A percentile compares a stretch with the other conserved stretches of the same genome.
Evolutionary conservation across 805 yeast genomes (phyloP).

Genomic region (Lachancea cidri): DNA sequence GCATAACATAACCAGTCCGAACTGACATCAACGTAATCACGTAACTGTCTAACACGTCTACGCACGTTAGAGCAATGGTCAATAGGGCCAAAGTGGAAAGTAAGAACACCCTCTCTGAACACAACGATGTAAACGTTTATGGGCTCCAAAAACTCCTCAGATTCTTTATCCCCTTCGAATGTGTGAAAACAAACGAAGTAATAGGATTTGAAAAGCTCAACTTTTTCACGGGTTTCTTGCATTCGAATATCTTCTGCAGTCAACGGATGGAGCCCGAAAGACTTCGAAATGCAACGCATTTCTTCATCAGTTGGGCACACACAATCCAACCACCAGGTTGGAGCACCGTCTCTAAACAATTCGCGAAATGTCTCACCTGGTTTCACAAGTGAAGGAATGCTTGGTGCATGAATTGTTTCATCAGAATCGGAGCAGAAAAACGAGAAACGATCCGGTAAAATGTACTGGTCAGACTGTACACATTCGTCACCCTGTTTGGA

Average conservation of each 20-base stretch:
- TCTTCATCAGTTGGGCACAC: conserved; percentile 91
- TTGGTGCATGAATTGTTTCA: conserved; percentile 86
- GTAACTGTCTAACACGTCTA: conserved; percentile 73
- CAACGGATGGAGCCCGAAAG: conserved; percentile 95
- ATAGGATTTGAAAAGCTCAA: conserved; percentile 82
- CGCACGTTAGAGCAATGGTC: conserved; percentile 70
- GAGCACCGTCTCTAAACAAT: conserved; percentile 65
- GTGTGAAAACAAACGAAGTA: conserved; percentile 97
- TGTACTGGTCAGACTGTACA: conserved; percentile 7
- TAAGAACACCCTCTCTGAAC: conserved; percentile 59
- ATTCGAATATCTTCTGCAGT: conserved; percentile 95
- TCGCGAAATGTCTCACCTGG: conserved; percentile 60
- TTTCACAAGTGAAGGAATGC: conserved; percentile 68
- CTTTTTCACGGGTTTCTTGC: conserved; percentile 97
- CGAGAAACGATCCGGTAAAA: conserved; percentile 72
- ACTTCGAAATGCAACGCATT: conserved; percentile 86
- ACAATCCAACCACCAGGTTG: conserved; percentile 96
- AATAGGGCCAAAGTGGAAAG: conserved; percentile 67
- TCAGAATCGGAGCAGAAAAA: conserved; percentile 78
- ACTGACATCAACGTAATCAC: conserved; percentile 71
- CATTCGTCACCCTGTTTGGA: conserved; percentile 1
- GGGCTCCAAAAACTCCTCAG: conserved; percentile 80
- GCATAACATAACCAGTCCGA: conserved; percentile 85
- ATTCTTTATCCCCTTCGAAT: conserved; percentile 75
- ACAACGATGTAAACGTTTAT: conserved; percentile 72